Conservation (phyloP, 1,284 basidiomycete genomes). For the Blastosporella zonata region DNA sequence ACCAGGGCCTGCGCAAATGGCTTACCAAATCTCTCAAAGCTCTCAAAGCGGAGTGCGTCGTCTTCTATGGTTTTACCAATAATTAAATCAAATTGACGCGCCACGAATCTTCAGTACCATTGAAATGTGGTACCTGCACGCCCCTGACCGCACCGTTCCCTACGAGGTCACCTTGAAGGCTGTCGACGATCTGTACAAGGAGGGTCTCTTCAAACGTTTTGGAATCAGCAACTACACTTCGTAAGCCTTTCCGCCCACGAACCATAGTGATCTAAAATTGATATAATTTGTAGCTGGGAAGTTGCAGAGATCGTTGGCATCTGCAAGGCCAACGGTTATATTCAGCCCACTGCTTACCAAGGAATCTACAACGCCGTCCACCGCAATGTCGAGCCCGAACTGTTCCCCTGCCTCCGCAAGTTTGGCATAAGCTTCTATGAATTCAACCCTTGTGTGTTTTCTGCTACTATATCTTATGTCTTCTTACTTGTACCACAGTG, state of each 20-base stretch:
- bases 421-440: conserved; percentile 61
- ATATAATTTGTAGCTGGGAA: conserved; percentile 38
- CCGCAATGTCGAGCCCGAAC: conserved; percentile 51
- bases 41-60: conserved; percentile 42
- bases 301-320: conserved; percentile 64
- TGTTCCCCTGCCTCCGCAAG: conserved; percentile 63
- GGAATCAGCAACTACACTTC: conserved; percentile 37
- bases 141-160: conserved; percentile 46
- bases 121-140: conserved; percentile 48
- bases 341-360: conserved; percentile 69
- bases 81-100: not conserved
- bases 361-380: conserved; percentile 59
- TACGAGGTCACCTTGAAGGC: conserved; percentile 49
- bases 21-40: conserved; percentile 44
- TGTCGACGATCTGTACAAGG: conserved; percentile 44
- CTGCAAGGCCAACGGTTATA: conserved; percentile 51
- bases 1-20: conserved; percentile 39
- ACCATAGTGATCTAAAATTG: not conserved
- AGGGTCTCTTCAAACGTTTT: conserved; percentile 36
- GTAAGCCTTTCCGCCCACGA: conserved; percentile 17
- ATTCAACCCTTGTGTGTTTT: conserved; percentile 43
- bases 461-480: not conserved
- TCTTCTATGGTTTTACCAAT: not conserved
- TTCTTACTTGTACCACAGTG: conserved; percentile 22
- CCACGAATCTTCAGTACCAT: conserved; percentile 21